phyloP scores from a whole-genome alignment of 768 basidiomycete species.

The Tulasnella sp. region DNA sequence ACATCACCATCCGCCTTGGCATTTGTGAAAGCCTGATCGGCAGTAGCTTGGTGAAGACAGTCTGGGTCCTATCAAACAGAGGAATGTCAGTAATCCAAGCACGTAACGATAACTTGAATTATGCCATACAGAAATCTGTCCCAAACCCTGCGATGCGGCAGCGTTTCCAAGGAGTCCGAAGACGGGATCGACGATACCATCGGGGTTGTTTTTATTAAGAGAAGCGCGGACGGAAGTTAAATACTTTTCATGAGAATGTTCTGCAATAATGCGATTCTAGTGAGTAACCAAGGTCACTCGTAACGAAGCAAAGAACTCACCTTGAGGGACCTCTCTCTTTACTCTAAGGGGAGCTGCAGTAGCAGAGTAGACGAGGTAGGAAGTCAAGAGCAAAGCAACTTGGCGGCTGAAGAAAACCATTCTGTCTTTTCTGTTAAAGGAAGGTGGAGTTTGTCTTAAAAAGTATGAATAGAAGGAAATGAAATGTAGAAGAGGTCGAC shows the following conservation, averaged over 20 bases:
- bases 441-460: neutral
- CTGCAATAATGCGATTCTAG: constrained; percentile 24
- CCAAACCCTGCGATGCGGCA: constrained; percentile 43
- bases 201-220: constrained; percentile 45
- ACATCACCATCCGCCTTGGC: constrained; percentile 50
- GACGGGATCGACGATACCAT: constrained; percentile 44
- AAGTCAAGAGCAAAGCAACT: constrained; percentile 27
- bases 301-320: constrained; percentile 25
- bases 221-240: constrained; percentile 38
- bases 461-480: neutral
- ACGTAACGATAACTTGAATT: neutral
- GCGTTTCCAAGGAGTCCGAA: constrained; percentile 50
- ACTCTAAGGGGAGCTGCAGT: constrained; percentile 31
- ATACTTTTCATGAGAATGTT: constrained; percentile 53
- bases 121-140: constrained; percentile 42
- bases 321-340: constrained; percentile 53
- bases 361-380: constrained; percentile 24
- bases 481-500: neutral
- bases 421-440: constrained; percentile 17
- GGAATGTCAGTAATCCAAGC: neutral
- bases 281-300: neutral
- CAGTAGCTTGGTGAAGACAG: constrained; percentile 42
- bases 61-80: constrained; percentile 33
- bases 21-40: constrained; percentile 45
- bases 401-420: constrained; percentile 30